These are phyloP conservation scores for Coniferiporia weirii DNA, from an alignment of 1,284 basidiomycete species.

Conservation along the genomic window DNA sequence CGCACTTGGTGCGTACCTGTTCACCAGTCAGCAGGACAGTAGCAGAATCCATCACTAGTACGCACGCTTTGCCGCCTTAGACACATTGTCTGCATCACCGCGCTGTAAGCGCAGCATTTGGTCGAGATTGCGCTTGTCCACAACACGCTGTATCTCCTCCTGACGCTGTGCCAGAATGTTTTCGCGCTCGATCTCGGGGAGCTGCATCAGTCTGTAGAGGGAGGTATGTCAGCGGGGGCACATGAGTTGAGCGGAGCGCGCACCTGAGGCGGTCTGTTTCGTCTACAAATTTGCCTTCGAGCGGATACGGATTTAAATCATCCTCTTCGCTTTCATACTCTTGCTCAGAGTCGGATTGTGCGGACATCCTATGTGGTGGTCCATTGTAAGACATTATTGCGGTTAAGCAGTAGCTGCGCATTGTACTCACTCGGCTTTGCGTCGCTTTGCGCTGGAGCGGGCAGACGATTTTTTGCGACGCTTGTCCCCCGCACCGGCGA, in stretches of 20 bases:
- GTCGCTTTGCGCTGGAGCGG: conserved; percentile 33
- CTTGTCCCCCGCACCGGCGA: conserved; percentile 55
- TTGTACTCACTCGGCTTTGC: conserved; percentile 43
- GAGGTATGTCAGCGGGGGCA: neutral
- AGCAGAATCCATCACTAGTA: conserved; percentile 18
- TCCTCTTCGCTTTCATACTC: conserved; percentile 58
- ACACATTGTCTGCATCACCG: conserved; percentile 50
- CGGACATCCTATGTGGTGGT: conserved; percentile 23
- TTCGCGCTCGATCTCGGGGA: conserved; percentile 89
- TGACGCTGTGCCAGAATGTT: conserved; percentile 74
- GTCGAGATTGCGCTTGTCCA: conserved; percentile 71
- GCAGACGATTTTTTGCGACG: conserved; percentile 36
- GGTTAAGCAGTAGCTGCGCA: neutral
- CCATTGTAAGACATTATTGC: conserved; percentile 31
- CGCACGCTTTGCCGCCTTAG: conserved; percentile 71
- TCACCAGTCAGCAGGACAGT: conserved; percentile 15
- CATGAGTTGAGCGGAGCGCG: conserved; percentile 27
- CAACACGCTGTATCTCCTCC: conserved; percentile 75
- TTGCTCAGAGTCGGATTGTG: conserved; percentile 41
- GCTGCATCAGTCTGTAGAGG: conserved; percentile 56
- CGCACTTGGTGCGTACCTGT: conserved; percentile 70
- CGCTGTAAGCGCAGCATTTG: conserved; percentile 66
- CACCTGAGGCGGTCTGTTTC: conserved; percentile 78
- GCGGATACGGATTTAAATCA: conserved; percentile 71
- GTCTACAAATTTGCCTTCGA: conserved; percentile 87